Base-by-base conservation (phyloP, 2,329 filamentous ascomycete genomes). In the Ramichloridium luteum region DNA sequence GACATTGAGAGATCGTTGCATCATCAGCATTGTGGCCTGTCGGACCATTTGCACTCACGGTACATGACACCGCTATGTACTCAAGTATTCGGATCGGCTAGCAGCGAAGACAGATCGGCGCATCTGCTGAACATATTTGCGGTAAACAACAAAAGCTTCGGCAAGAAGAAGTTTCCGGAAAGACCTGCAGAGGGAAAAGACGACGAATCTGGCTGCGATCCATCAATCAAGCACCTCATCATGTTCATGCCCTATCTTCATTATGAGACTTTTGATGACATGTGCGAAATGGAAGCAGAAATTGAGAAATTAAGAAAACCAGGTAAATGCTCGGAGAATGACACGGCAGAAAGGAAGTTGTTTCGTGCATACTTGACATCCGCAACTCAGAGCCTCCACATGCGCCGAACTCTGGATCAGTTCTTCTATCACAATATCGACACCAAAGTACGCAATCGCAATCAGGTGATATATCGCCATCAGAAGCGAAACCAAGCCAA, bases 391-490 rank as follows among this genome's bases (percentile, higher is more conserved):
- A 53, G 48, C 5, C 52, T 73, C 1, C 73, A 77, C 46, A 62
- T 72, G 0, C 64, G 73, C 6, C 60, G 73, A 13, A 77, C 74
- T 0, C 54, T 77, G 1, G 73, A 77, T 44, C 73, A 77, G 34
- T 77, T 70, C 47, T 74, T 71, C 46, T 76, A 77, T 40, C 70
- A 73, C 15, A 72, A 71, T 25, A 70, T 71, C 28, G 66, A 76
- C 39, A 77, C 73, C 1, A 58, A 66, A 27, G 61, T 57, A 5
- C 64, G 72, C 23, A 73, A 77, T 40, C 57, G 59, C 16, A 71
- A 76, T 41, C 73, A 77, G 46, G 73, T 77, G 2, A 70, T 77
- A 1, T 74, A 70, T 45, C 62, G 72, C 9, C 75, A 76, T 41
- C 62, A 66, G 40, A 58, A 53, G 18, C 58, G 59, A 32, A 44